Evolutionary conservation across 2,329 filamentous ascomycete species (phyloP).

Genomic region (Curvularia hawaiiensis): DNA sequence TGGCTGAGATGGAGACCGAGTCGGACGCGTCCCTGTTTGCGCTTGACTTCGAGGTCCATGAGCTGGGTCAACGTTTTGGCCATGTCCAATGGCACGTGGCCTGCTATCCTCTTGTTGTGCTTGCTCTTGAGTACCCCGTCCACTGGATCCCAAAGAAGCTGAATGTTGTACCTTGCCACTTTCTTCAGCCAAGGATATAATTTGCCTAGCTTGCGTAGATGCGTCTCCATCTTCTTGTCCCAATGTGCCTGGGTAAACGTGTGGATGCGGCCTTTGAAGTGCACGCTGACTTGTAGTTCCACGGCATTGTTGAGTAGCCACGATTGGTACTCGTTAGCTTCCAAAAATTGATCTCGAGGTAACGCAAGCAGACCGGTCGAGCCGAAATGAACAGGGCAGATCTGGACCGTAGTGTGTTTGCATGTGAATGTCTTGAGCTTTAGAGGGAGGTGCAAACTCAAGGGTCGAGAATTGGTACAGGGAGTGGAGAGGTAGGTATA

Average conservation of each 20-base stretch:
- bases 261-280: conserved; percentile 34
- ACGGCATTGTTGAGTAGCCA: conserved; percentile 29
- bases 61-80: conserved; percentile 21
- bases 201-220: conserved; percentile 33
- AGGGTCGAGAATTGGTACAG: conserved; percentile 2
- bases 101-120: conserved; percentile 23
- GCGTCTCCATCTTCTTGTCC: conserved; percentile 29
- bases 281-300: conserved; percentile 27
- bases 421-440: conserved; percentile 30
- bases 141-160: conserved; percentile 31
- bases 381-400: conserved; percentile 33
- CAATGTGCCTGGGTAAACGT: conserved; percentile 37
- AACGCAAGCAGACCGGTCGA: conserved; percentile 30
- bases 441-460: conserved; percentile 26
- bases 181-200: conserved; percentile 32
- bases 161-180: conserved; percentile 30
- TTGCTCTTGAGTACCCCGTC: conserved; percentile 24
- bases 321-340: conserved; percentile 35
- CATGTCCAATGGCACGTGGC: conserved; percentile 27
- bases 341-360: conserved; percentile 21
- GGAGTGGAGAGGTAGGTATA: conserved; percentile 29
- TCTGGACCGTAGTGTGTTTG: conserved; percentile 32
- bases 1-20: conserved; percentile 22
- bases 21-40: conserved; percentile 20
- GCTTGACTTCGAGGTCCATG: conserved; percentile 20